phyloP scores from a whole-genome alignment of 768 basidiomycete species.

The Candolleomyces aberdarensis region DNA sequence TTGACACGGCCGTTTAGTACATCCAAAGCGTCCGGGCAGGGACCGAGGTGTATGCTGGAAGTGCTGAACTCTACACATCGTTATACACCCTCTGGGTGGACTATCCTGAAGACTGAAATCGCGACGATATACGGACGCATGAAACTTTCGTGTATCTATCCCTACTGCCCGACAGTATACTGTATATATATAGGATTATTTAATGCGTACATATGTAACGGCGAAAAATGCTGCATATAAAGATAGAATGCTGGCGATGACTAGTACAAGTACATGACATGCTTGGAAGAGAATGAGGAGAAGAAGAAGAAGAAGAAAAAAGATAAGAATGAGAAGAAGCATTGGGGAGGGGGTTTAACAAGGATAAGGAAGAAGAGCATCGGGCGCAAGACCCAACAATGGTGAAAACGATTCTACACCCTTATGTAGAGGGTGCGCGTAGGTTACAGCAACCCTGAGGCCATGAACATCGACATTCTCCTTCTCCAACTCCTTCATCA shows the following conservation, averaged over 20 bases:
- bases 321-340: neutral
- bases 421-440: neutral
- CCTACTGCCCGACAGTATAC: too few species aligned
- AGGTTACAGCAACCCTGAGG: neutral
- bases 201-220: neutral
- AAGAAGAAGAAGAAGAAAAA: too few species aligned
- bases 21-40: slow-evolving; percentile 55
- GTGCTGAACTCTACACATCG: slow-evolving; percentile 40
- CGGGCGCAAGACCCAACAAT: neutral
- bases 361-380: neutral
- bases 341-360: neutral
- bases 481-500: neutral
- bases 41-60: slow-evolving; percentile 52
- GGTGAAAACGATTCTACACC: neutral
- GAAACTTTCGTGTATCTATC: neutral
- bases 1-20: slow-evolving; percentile 28
- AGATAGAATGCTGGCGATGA: neutral
- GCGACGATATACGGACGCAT: neutral
- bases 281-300: too few species aligned
- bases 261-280: neutral
- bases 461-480: neutral
- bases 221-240: neutral
- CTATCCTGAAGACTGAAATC: neutral
- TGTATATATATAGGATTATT: too few species aligned
- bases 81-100: slow-evolving; percentile 13